Evolutionary conservation across 768 basidiomycete species (phyloP).

Genomic region (Boletus reticulatus): DNA sequence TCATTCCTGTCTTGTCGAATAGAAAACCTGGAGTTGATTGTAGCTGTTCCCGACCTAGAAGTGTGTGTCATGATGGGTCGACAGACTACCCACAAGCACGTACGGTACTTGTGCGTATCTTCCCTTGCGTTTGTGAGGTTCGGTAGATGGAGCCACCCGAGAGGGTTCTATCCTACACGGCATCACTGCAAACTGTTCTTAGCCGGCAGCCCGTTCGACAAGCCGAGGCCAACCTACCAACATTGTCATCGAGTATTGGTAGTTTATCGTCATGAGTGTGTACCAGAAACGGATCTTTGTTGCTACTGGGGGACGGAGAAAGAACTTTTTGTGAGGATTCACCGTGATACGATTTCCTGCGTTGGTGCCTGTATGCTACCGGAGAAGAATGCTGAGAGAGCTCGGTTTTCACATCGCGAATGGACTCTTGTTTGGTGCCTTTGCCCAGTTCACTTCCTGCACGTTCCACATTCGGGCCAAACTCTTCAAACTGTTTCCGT

Average conservation of each 20-base stretch:
- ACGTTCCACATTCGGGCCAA: constrained; percentile 11
- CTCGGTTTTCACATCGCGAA: background rate
- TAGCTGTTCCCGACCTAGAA: constrained; percentile 31
- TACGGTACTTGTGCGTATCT: constrained; percentile 49
- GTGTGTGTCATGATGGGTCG: background rate
- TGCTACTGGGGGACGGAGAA: background rate
- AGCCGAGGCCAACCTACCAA: constrained; percentile 12
- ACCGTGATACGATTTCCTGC: constrained; percentile 18
- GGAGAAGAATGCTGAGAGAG: constrained; percentile 1
- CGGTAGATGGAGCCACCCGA: constrained; percentile 9
- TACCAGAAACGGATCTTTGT: constrained; percentile 10
- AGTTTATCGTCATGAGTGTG: background rate
- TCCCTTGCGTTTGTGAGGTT: constrained; percentile 52
- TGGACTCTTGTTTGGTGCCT: constrained; percentile 2
- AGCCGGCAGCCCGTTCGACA: background rate
- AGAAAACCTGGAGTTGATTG: constrained; percentile 63
- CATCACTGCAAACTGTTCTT: constrained; percentile 9
- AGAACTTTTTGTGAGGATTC: constrained; percentile 7
- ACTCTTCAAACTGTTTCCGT: constrained; percentile 25
- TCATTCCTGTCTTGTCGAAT: constrained; percentile 66
- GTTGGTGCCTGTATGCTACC: constrained; percentile 3
- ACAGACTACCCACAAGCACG: constrained; percentile 9
- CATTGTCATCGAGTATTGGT: background rate
- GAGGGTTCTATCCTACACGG: constrained; percentile 10
- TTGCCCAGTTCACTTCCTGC: background rate